Evolutionary conservation across 495 filamentous ascomycete species (phyloP).

Genomic region (Talaromyces nanjingensis): DNA sequence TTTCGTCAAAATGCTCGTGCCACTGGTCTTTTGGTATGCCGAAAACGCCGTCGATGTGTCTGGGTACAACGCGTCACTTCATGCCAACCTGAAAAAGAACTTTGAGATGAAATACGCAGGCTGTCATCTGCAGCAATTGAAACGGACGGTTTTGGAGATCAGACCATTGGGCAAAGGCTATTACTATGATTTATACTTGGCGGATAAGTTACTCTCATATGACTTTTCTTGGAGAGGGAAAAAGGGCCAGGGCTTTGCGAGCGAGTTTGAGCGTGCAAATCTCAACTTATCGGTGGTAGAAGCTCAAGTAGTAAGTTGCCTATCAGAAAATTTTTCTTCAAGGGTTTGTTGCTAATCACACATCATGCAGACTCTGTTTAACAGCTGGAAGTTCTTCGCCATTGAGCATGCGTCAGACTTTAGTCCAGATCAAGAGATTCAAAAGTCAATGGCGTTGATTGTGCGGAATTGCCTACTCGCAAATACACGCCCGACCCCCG

Average conservation of each 20-base stretch:
- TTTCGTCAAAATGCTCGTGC: constrained; percentile 61
- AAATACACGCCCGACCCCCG: constrained; percentile 57
- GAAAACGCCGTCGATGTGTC: constrained; percentile 65
- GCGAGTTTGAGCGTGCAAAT: constrained; percentile 80
- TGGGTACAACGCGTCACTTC: constrained; percentile 77
- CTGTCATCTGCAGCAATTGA: constrained; percentile 66
- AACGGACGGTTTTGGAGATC: constrained; percentile 58
- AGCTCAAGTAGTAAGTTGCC: constrained; percentile 70
- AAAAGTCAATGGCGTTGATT: constrained; percentile 58
- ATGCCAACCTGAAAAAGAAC: constrained; percentile 77
- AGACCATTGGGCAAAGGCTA: constrained; percentile 63
- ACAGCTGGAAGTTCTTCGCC: constrained; percentile 84
- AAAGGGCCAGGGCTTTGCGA: constrained; percentile 61
- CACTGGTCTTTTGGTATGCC: constrained; percentile 68
- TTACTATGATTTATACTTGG: constrained; percentile 73
- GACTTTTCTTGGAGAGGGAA: constrained; percentile 69
- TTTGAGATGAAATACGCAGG: constrained; percentile 68
- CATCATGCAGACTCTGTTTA: constrained; percentile 56
- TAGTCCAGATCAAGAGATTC: constrained; percentile 52
- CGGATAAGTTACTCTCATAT: constrained; percentile 64
- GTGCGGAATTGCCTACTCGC: constrained; percentile 64
- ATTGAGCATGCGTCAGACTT: constrained; percentile 73
- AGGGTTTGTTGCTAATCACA: constrained; percentile 20
- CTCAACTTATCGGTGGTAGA: constrained; percentile 85
- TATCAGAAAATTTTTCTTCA: neutral